Evolutionary conservation across 2,329 filamentous ascomycete genomes (phyloP).

Genomic region (Leptographium lundbergii): DNA sequence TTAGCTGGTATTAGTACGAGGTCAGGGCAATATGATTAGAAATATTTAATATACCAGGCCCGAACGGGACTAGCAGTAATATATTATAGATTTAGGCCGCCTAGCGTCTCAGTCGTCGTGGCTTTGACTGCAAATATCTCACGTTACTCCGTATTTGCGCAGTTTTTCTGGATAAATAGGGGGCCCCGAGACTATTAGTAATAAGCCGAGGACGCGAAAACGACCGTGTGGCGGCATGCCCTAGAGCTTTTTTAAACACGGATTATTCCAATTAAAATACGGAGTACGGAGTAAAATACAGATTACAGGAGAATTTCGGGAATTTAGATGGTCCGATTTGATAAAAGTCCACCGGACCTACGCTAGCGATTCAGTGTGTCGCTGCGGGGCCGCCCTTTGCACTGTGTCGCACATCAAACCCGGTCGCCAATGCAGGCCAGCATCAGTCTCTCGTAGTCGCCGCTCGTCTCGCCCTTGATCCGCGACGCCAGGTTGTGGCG

Average conservation of each 20-base stretch:
- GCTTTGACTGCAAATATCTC: neutral
- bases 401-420: slow-evolving; percentile 10
- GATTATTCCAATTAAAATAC: too few relatives aligned
- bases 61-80: neutral
- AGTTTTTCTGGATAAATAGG: neutral
- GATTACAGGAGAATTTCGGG: too few relatives aligned
- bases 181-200: neutral
- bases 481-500: slow-evolving; percentile 52
- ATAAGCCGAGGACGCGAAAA: neutral
- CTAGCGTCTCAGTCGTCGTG: neutral
- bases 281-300: too few relatives aligned
- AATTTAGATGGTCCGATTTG: too few relatives aligned
- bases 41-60: neutral
- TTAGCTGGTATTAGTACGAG: too few relatives aligned
- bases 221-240: neutral
- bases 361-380: neutral
- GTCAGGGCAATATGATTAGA: neutral
- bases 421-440: slow-evolving; percentile 49
- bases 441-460: slow-evolving; percentile 68
- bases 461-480: slow-evolving; percentile 72
- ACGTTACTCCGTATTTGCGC: neutral
- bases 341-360: neutral
- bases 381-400: neutral
- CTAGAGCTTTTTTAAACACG: neutral
- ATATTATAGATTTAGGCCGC: neutral